Percentiles rank a stretch among this genome's conserved stretches.
These are phyloP conservation scores for Colletotrichum paranaense DNA, from an alignment of 2,329 filamentous ascomycete genomes.

Conservation along the genomic window DNA sequence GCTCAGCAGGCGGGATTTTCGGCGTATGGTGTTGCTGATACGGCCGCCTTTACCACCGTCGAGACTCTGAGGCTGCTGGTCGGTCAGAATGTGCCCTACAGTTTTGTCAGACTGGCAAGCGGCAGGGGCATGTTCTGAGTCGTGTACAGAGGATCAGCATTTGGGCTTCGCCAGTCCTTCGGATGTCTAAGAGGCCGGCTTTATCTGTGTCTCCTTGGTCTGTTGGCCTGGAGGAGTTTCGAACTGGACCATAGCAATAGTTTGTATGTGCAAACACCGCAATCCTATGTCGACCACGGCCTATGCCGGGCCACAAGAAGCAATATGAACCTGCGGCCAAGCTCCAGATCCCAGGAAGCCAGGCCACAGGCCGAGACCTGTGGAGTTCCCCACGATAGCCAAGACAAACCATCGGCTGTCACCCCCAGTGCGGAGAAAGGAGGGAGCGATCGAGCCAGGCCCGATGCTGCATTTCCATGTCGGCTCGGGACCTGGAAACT, in stretches of 20 bases:
- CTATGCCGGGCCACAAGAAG: not conserved
- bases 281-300: not conserved
- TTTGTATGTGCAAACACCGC: not conserved
- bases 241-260: not conserved
- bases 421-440: constrained; percentile 17
- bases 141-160: not conserved
- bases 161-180: not conserved
- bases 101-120: constrained; percentile 82
- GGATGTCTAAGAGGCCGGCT: not conserved
- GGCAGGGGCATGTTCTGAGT: constrained; percentile 61
- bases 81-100: constrained; percentile 88
- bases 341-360: not conserved
- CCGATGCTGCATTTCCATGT: constrained; percentile 21
- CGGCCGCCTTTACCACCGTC: constrained; percentile 85
- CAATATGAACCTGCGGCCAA: not conserved
- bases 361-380: not conserved
- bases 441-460: constrained; percentile 21
- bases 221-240: not conserved
- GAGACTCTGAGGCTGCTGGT: constrained; percentile 83
- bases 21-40: constrained; percentile 82
- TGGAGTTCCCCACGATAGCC: constrained; percentile 21
- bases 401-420: constrained; percentile 14
- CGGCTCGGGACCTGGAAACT: not conserved
- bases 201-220: not conserved
- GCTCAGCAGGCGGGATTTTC: constrained; percentile 82